A percentile compares a stretch with the other conserved stretches of the same genome.
Conservation (phyloP, 306 rosid species). For the Begonia masoniana region DNA sequence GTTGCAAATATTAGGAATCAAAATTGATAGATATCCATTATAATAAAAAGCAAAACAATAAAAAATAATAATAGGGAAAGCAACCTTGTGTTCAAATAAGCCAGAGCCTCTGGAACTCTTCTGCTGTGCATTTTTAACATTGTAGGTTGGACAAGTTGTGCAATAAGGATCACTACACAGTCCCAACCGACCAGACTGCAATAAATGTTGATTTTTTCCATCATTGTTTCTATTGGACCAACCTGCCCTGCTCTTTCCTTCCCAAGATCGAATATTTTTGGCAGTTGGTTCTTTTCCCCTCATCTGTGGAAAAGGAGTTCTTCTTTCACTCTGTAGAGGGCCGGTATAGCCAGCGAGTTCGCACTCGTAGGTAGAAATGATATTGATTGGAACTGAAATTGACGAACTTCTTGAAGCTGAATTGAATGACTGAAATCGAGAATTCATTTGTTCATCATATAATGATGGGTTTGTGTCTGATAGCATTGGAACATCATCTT, state of each 20-base stretch:
- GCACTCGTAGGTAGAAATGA: no score
- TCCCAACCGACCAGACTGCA: conserved; percentile 83
- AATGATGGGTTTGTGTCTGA: conserved; percentile 17
- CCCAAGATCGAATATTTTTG: conserved; percentile 26
- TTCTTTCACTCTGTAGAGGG: conserved; percentile 44
- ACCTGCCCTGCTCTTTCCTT: conserved; percentile 13
- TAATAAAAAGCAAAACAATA: conserved; percentile 11
- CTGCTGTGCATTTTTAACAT: conserved; percentile 26
- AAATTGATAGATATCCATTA: not conserved
- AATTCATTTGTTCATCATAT: conserved; percentile 19
- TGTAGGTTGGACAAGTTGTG: conserved; percentile 74
- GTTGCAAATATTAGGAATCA: no score
- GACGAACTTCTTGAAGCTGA: conserved; percentile 50
- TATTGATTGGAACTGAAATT: no score
- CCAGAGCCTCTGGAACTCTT: conserved; percentile 23
- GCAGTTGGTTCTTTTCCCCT: conserved; percentile 32
- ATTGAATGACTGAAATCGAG: conserved; percentile 22
- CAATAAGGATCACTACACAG: conserved; percentile 89
- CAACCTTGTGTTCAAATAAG: conserved; percentile 47
- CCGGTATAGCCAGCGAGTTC: conserved; percentile 63
- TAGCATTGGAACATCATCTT: conserved; percentile 54
- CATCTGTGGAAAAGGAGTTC: conserved; percentile 41
- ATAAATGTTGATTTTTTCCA: conserved; percentile 48
- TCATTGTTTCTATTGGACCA: conserved; percentile 24
- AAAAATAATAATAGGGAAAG: not conserved